Percentiles rank a stretch among this genome's conserved stretches.
Conservation (phyloP, 768 basidiomycete genomes). For the Suillus brevipes region DNA sequence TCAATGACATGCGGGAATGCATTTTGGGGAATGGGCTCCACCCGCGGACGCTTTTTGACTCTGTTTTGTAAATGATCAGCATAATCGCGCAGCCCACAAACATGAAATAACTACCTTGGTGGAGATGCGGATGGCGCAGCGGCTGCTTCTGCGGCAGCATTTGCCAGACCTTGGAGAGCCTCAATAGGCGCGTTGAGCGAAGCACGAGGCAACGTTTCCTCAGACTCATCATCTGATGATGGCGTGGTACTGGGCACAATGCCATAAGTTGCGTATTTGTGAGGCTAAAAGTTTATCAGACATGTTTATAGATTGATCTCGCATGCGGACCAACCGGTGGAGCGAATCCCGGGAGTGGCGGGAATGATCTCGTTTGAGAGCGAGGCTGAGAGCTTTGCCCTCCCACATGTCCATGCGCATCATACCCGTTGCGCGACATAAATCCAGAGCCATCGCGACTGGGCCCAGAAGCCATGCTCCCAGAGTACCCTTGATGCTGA, state of each 20-base stretch:
- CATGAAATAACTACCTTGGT: constrained; percentile 47
- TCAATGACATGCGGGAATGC: constrained; percentile 89
- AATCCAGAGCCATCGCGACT: constrained; percentile 32
- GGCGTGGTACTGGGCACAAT: constrained; percentile 82
- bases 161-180: constrained; percentile 90
- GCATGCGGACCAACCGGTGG: constrained; percentile 63
- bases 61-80: constrained; percentile 36
- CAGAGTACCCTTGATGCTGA: constrained; percentile 25
- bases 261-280: constrained; percentile 90
- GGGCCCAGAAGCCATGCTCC: constrained; percentile 19
- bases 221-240: constrained; percentile 89
- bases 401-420: constrained; percentile 32
- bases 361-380: constrained; percentile 53
- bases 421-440: constrained; percentile 33
- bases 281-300: constrained; percentile 51
- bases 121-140: constrained; percentile 68
- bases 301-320: constrained; percentile 17
- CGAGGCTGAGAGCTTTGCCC: constrained; percentile 29
- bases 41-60: constrained; percentile 82
- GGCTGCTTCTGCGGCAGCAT: constrained; percentile 93
- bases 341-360: constrained; percentile 88
- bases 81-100: not conserved
- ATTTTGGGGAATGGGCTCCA: constrained; percentile 80
- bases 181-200: constrained; percentile 91
- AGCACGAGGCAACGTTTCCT: constrained; percentile 82